phyloP scores from a whole-genome alignment of 1,284 basidiomycete genomes.

The Puccinia novopanici region DNA sequence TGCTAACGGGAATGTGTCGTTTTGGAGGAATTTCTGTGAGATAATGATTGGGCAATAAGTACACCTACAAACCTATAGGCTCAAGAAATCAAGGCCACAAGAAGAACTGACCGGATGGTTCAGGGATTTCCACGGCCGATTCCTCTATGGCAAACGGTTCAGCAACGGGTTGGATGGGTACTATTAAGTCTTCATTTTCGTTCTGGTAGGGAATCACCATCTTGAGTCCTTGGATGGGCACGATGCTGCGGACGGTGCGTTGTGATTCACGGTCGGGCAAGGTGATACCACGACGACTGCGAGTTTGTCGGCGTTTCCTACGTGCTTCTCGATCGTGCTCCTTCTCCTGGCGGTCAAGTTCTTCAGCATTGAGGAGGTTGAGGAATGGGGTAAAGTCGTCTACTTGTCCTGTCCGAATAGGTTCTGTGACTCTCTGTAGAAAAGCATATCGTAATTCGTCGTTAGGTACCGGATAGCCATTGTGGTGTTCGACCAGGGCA shows the following conservation, averaged over 20 bases:
- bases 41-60: neutral
- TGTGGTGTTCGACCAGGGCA: constrained; percentile 84
- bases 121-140: constrained; percentile 72
- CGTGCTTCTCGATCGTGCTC: constrained; percentile 90
- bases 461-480: constrained; percentile 77
- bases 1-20: constrained; percentile 20
- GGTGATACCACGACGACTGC: constrained; percentile 82
- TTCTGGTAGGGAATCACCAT: constrained; percentile 63
- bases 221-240: constrained; percentile 60
- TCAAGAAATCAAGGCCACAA: neutral
- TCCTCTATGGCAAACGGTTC: constrained; percentile 66
- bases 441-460: constrained; percentile 89
- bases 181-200: constrained; percentile 53
- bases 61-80: neutral
- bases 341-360: constrained; percentile 78
- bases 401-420: constrained; percentile 63
- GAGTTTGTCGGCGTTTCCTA: constrained; percentile 78
- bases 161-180: constrained; percentile 65
- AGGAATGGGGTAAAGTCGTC: constrained; percentile 77
- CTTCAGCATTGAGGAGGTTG: constrained; percentile 81
- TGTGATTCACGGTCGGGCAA: constrained; percentile 90
- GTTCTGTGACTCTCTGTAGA: constrained; percentile 74
- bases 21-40: constrained; percentile 20
- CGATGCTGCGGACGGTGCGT: constrained; percentile 78
- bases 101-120: constrained; percentile 71